Evolutionary conservation across 2,329 filamentous ascomycete species (phyloP), one percentile per base, ranked within the genome.

Genomic region (Aspergillus intermedius): DNA sequence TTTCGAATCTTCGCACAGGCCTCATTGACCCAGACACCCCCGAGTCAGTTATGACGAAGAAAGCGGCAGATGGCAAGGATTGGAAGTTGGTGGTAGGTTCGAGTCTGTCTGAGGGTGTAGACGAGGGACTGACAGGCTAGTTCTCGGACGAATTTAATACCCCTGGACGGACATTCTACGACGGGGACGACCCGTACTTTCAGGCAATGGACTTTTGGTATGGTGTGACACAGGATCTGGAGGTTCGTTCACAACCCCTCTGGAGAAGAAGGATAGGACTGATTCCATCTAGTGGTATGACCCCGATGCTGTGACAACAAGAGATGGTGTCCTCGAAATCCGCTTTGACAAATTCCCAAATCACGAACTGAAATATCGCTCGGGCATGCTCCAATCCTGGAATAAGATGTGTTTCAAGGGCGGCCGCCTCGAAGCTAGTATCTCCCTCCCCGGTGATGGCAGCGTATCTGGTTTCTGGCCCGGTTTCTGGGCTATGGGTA

Each of bases 401-500:
- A 87, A 87, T 64, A 80, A 86, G 61, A 63, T 87, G 47, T 86
- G 84, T 65, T 87, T 87, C 71, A 86, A 84, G 52, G 83, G 83
- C 28, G 84, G 84, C 3, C 77, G 83, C 43, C 61, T 88, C 12
- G 84, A 88, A 68, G 83, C 83, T 17, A 84, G 81, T 59, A 81
- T 87, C 46, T 87, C 84, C 3, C 71, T 88, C 5, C 84, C 84
- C 12, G 84, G 84, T 13, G 69, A 74, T 42, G 84, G 84, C 42
- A 81, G 86, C 54, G 77, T 81, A 12, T 76, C 80, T 48, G 84
- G 84, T 49, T 84, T 87, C 67, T 88, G 84, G 84, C 84, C 84
- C 39, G 84, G 84, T 66, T 85, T 87, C 66, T 88, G 84, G 84
- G 76, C 83, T 0, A 86, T 88, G 82, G 84, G 84, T 4, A 88